These are phyloP conservation scores for Apiotrichum brassicae DNA, from an alignment of 1,284 basidiomycete species.

Conservation along the genomic window DNA sequence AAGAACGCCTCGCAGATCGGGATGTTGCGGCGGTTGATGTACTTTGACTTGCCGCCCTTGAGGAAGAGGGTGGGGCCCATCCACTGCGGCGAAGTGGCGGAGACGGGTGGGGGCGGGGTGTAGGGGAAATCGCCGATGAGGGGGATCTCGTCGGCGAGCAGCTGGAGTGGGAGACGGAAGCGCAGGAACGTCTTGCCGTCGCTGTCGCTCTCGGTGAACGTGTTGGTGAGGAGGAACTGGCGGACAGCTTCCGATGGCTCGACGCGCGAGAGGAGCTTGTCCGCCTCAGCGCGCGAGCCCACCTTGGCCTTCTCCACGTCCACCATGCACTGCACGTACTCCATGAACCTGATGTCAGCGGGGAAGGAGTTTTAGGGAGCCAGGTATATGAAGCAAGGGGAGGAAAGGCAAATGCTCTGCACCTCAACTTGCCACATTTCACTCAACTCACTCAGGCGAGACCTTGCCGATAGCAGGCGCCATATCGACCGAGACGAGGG, in stretches of 20 bases:
- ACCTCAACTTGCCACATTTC: conserved; percentile 1
- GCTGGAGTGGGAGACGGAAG: conserved; percentile 52
- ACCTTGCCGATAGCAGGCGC: conserved; percentile 51
- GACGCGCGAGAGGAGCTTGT: conserved; percentile 48
- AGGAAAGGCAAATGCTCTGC: neutral
- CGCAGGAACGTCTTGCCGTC: conserved; percentile 31
- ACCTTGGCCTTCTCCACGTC: conserved; percentile 49
- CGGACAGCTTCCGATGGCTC: conserved; percentile 45
- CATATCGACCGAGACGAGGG: conserved; percentile 53
- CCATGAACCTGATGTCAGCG: conserved; percentile 33
- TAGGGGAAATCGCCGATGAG: conserved; percentile 54
- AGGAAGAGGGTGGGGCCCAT: conserved; percentile 51
- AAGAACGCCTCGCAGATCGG: conserved; percentile 50
- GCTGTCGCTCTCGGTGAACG: conserved; percentile 28
- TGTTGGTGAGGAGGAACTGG: conserved; percentile 56
- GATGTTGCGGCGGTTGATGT: conserved; percentile 53
- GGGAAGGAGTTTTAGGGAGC: neutral
- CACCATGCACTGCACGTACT: conserved; percentile 51
- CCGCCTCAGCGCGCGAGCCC: conserved; percentile 49
- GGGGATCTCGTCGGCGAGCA: conserved; percentile 46
- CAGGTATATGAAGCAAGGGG: neutral
- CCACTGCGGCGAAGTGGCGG: conserved; percentile 35
- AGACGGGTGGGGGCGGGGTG: conserved; percentile 30
- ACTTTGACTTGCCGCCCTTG: conserved; percentile 52
- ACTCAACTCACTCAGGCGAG: conserved; percentile 50